These are phyloP conservation scores for Amylocystis lapponica DNA, from an alignment of 768 basidiomycete species.

Conservation along the genomic window DNA sequence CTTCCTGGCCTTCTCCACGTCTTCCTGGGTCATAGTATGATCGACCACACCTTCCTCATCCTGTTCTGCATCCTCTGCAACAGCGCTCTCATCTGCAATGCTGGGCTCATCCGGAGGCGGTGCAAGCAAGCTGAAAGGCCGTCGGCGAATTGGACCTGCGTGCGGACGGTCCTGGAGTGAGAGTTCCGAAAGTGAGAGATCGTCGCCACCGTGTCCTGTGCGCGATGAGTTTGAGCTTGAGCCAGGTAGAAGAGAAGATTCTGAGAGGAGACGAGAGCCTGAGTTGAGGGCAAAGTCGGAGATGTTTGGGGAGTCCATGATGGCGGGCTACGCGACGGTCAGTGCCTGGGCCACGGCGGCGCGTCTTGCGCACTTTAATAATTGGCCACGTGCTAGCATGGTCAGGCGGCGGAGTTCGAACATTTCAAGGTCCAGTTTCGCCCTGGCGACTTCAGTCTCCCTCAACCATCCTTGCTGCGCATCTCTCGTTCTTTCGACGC, in stretches of 20 bases:
- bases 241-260: slow-evolving; percentile 33
- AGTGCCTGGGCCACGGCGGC: not conserved
- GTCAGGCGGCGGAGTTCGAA: slow-evolving; percentile 1
- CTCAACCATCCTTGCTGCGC: not conserved
- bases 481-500: not conserved
- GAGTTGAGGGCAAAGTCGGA: slow-evolving; percentile 22
- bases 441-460: not conserved
- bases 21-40: slow-evolving; percentile 23
- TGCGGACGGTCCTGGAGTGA: slow-evolving; percentile 33
- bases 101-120: slow-evolving; percentile 12
- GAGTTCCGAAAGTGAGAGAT: slow-evolving; percentile 54
- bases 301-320: slow-evolving; percentile 28
- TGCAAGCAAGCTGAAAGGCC: slow-evolving; percentile 28
- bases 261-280: slow-evolving; percentile 41
- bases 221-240: slow-evolving; percentile 20
- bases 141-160: slow-evolving; percentile 7
- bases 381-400: not conserved
- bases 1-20: slow-evolving; percentile 19
- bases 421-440: slow-evolving; percentile 1
- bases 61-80: slow-evolving; percentile 14
- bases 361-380: not conserved
- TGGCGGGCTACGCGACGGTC: not conserved
- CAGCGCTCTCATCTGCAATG: slow-evolving; percentile 11
- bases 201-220: slow-evolving; percentile 40
- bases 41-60: slow-evolving; percentile 13